These are phyloP conservation scores for Tricholoma matsutake DNA, from an alignment of 768 basidiomycete species.

Conservation along the genomic window DNA sequence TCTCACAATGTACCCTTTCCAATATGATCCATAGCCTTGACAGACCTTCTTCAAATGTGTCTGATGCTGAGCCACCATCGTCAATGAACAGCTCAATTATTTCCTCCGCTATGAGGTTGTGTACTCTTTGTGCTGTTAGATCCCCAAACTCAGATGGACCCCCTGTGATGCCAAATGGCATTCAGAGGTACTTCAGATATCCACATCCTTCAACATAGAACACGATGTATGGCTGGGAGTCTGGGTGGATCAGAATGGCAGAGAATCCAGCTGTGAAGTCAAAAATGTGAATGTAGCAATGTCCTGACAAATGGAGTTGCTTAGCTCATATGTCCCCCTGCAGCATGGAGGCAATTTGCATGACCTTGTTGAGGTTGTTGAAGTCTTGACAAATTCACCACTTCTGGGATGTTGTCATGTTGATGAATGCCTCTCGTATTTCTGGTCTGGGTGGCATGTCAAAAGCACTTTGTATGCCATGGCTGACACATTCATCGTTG, in stretches of 20 bases:
- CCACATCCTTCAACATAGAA: constrained; percentile 37
- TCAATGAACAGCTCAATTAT: constrained; percentile 38
- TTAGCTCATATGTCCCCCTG: constrained; percentile 39
- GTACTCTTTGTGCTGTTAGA: constrained; percentile 21
- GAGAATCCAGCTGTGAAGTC: constrained; percentile 38
- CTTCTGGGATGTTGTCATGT: constrained; percentile 4
- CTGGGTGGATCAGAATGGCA: constrained; percentile 10
- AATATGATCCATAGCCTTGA: constrained; percentile 22
- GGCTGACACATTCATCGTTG: constrained; percentile 31
- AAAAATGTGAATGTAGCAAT: constrained; percentile 28
- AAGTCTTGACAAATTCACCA: constrained; percentile 40
- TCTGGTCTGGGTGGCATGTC: constrained; percentile 18
- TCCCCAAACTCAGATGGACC: constrained; percentile 34
- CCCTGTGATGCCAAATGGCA: constrained; percentile 41
- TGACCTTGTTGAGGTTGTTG: constrained; percentile 29
- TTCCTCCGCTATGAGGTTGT: constrained; percentile 21
- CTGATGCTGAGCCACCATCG: constrained; percentile 30
- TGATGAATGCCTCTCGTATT: background rate
- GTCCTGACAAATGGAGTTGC: constrained; percentile 31
- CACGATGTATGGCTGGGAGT: constrained; percentile 20
- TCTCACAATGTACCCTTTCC: constrained; percentile 16
- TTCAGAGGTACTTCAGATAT: constrained; percentile 28
- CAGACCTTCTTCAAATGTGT: constrained; percentile 28
- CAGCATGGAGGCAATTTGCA: constrained; percentile 25
- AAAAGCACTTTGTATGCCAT: constrained; percentile 18